phyloP scores from a whole-genome alignment of 179 eudicot species.

The Spergularia azorica region DNA sequence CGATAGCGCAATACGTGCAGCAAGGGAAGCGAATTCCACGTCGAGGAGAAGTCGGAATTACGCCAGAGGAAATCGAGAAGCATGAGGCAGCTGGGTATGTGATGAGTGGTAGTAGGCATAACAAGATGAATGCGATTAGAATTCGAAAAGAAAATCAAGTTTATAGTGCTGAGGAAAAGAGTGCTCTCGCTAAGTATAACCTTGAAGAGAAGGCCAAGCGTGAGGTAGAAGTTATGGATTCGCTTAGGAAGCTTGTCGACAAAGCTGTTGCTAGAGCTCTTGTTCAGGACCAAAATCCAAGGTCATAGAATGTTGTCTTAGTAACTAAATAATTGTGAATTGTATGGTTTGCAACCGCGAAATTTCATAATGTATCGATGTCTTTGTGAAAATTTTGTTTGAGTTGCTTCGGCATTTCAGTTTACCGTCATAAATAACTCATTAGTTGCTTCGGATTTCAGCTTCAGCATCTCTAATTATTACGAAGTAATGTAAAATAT shows the following conservation, averaged over 20 bases:
- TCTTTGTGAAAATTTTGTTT: too few species aligned
- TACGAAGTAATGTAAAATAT: too few species aligned
- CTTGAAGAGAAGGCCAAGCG: slow-evolving; percentile 87
- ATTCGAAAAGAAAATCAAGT: slow-evolving; percentile 95
- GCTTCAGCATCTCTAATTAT: too few species aligned
- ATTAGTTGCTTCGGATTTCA: too few species aligned
- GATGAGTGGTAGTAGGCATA: slow-evolving; percentile 96
- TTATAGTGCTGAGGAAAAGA: slow-evolving; percentile 91
- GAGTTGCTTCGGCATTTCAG: too few species aligned
- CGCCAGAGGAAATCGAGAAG: slow-evolving; percentile 80
- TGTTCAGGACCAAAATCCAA: slow-evolving; percentile 78
- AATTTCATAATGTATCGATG: too few species aligned
- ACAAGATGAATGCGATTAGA: slow-evolving; percentile 96
- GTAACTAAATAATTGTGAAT: slow-evolving; percentile 54
- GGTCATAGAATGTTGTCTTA: slow-evolving; percentile 91
- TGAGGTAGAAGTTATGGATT: slow-evolving; percentile 90
- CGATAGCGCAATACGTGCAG: slow-evolving; percentile 91
- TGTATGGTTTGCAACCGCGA: slow-evolving; percentile 26
- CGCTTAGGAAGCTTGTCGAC: slow-evolving; percentile 71
- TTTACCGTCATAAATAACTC: too few species aligned
- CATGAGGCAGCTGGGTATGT: slow-evolving; percentile 86
- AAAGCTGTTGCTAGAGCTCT: slow-evolving; percentile 74
- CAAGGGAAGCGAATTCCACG: slow-evolving; percentile 98
- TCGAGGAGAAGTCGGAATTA: slow-evolving; percentile 93
- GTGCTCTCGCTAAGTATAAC: slow-evolving; percentile 90